Evolutionary conservation across 495 filamentous ascomycete species (phyloP), one percentile per base, ranked within the genome.

Genomic region (Podospora conica): DNA sequence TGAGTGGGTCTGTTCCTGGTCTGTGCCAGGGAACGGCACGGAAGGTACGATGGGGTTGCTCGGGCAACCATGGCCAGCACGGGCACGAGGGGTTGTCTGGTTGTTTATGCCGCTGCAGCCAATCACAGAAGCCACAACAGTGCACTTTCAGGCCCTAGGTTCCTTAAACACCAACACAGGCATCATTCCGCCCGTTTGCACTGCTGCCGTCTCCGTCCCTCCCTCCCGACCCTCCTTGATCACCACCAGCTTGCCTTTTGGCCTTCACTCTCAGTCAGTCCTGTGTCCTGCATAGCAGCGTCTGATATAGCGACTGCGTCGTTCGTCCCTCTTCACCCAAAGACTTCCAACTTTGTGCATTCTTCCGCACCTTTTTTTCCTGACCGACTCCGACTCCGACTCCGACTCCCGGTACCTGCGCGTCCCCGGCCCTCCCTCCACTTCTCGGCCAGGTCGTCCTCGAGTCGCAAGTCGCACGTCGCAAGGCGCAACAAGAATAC

Each of bases 161-260:
- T 31, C 68, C 67, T 73, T 73, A 68, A 74, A 74, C 70, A 72
- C 66, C 61, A 72, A 63, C 70, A 68, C 53, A 28, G 40, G 21
- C 60, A 61, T 24, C 24, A 23, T 61, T 53, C 29, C 40, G 58
- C 24, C 55, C 29, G 53, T 55, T 56, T 53, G 24, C 59, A 27
- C 27, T 60, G 55, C 25, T 60, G 63, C 29, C 23, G 48, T 56
- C 40, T 40, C 25, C 60, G 48, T 58, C 65, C 65, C 54, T 58
- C 61, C 61, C 61, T n/a, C 40, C 29, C 40, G 40, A 48, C 18
- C 40, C 15, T 48, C 40, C 8, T 8, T 48, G 40, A n/a, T 7
- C 40, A 48, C 40, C 5, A 48, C 6, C 40, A 29, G 9, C 28
- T 8, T 48, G 40, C 40, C 40, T 48, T 48, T n/a, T 48, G 40